A percentile compares a stretch with the other conserved stretches of the same genome.
These are phyloP conservation scores for Hippophae tibetana DNA, from an alignment of 306 rosid genomes.

Conservation along the genomic window DNA sequence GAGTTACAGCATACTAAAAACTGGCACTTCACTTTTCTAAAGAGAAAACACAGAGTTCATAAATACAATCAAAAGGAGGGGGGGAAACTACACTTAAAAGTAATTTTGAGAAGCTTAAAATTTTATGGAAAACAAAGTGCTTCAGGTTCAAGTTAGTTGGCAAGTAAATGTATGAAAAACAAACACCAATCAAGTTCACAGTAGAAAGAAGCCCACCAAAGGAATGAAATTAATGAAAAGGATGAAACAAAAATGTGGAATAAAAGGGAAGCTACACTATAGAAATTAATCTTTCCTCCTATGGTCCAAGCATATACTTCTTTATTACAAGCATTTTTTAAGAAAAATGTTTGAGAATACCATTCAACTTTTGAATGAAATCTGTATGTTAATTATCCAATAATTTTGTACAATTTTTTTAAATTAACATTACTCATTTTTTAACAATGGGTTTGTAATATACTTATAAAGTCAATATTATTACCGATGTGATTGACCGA, in stretches of 20 bases:
- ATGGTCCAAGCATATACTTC: no score
- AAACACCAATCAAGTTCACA: slow-evolving; percentile 8
- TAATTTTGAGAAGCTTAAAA: slow-evolving; percentile 2
- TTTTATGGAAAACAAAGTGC: background rate
- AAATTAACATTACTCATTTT: no score
- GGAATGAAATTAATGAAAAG: slow-evolving; percentile 28
- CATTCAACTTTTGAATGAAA: no score
- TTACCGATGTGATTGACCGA: no score
- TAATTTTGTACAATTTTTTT: no score
- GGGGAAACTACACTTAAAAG: background rate
- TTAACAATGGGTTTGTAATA: no score
- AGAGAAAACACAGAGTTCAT: background rate
- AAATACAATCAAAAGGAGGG: slow-evolving; percentile 3
- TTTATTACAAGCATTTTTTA: no score
- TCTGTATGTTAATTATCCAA: no score
- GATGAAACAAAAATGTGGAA: background rate
- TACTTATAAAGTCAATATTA: no score
- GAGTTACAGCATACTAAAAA: background rate
- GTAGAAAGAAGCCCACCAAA: slow-evolving; percentile 25
- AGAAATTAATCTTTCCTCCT: no score
- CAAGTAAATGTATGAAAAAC: background rate
- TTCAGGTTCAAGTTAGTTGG: background rate
- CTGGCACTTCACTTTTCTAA: background rate
- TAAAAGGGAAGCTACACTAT: no score
- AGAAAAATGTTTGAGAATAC: no score